Evolutionary conservation across 306 rosid genomes (phyloP), one percentile per base, ranked within the genome.

Genomic region (Lathyrus sativus): DNA sequence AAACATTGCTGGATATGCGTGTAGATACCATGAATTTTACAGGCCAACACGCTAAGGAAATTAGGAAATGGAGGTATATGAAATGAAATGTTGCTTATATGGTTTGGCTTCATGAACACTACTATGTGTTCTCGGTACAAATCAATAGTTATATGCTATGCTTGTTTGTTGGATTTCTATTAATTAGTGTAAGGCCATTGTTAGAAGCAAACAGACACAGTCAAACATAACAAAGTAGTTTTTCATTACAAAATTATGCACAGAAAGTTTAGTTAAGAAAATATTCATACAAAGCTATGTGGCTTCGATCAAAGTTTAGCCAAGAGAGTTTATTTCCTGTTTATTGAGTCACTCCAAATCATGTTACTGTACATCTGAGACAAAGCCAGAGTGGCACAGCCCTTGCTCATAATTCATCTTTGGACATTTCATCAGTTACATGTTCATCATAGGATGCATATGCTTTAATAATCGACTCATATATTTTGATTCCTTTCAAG

Each of bases 401-500:
- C 22, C 22, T 19, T 19, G 22, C 22, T 19, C 22, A 19, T 19
- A 19, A 19, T 1, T 19, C 22, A 19, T 19, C 22, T 19, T 19
- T 85, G 22, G 81, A 70, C 46, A 42, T 70, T 37, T 60, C 76
- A 24, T 62, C 74, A 26, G 28, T 69, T 74, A 54, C 75, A 45
- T 62, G 64, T 45, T 62, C 85, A n/a, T 49, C 76, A 31, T 58
- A 90, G 22, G 90, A 86, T 41, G 98, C 84, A 71, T 82, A 93
- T 44, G 85, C 68, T 74, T 81, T 76, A 49, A 93, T 88, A 67
- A 93, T 82, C 11, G 90, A 85, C 80, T 82, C 87, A 1, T 90
- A 93, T 18, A 81, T 71, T 17, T 78, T 76, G 9, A 90, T 86
- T 65, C 99, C 97, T 81, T 87, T 93, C 83, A 90, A 80, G 80